Base-by-base conservation (phyloP, 2,329 filamentous ascomycete species). In the Sclerotinia minor region DNA sequence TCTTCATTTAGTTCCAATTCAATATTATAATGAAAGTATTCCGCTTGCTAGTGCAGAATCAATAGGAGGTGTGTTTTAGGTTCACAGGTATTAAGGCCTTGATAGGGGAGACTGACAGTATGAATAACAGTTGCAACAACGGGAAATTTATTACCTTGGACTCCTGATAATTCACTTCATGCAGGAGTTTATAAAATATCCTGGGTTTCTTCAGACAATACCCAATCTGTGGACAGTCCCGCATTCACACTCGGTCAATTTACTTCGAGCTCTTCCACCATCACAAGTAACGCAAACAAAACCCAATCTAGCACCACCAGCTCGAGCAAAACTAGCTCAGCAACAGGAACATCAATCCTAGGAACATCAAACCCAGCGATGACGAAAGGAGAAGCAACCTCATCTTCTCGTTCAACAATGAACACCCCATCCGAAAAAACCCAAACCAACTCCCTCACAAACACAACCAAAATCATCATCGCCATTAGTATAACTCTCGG, bases 11-110 rank as follows among this genome's bases (percentile, higher is more conserved):
- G 57, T 29, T 13, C 41, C 57, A 9, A 5, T 45, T 29, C 41
- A 59, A 32, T 59, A 59, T 15, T 59, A 59, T 29, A 32, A 59
- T 59, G 57, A 26, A 13, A 59, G 41, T 21, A 13, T 45, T 32
- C 26, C 57, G 41, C 57, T 59, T 45, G 57, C 41, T 19, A 21
- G n/a, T 4, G 57, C 57, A 1, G 38, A 45, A 29, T 45, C 57
- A 0, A 59, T 59, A 45, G 57, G 57, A 45, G 57, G 57, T 59
- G 17, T 59, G 57, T 59, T 45, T 19, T 19, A 59, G 21, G 4
- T 21, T 5, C 3, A 13, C 5, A 11, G 15, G 21, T 9, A n/a
- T 32, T 11, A 26, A 32, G 7, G 1, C 7, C 7, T 45, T 59
- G 8, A 8, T 1, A 45, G 5, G 13, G 11, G 2, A 29, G 13